Evolutionary conservation across 306 rosid species (phyloP).

Genomic region (Cucurbita maxima): DNA sequence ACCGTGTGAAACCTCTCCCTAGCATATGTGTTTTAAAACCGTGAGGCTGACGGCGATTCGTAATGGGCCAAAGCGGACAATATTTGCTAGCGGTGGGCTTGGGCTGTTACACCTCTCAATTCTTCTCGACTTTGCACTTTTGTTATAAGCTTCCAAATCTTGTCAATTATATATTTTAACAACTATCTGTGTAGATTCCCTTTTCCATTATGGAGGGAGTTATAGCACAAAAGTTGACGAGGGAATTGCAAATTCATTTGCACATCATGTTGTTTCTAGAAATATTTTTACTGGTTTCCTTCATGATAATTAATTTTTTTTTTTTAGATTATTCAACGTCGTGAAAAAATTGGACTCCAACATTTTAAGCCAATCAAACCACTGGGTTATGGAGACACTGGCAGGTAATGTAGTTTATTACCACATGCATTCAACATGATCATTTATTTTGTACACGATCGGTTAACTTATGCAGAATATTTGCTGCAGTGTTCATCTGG

Average conservation of each 20-base stretch:
- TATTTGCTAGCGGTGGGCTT: too few species aligned
- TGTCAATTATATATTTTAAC: neutral
- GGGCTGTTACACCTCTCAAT: too few species aligned
- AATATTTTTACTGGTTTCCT: neutral
- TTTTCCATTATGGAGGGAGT: neutral
- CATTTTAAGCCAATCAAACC: conserved; percentile 83
- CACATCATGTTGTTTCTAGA: neutral
- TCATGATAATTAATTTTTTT: neutral
- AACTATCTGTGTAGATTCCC: neutral
- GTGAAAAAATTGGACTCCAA: conserved; percentile 57
- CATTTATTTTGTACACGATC: neutral
- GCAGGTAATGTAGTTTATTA: conserved; percentile 43
- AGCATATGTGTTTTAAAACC: too few species aligned
- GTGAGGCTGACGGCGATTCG: too few species aligned
- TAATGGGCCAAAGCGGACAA: too few species aligned
- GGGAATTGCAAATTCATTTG: neutral
- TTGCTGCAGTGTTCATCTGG: conserved; percentile 75
- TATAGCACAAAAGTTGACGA: neutral
- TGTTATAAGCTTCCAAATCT: neutral
- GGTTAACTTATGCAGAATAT: conserved; percentile 4
- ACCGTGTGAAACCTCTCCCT: too few species aligned
- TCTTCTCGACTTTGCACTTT: neutral
- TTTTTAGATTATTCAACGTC: conserved; percentile 39
- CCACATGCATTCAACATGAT: neutral
- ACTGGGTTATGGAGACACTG: conserved; percentile 94